Conservation (phyloP, 225 moss, liverwort and hornwort species). For the Pleurozium schreberi region DNA sequence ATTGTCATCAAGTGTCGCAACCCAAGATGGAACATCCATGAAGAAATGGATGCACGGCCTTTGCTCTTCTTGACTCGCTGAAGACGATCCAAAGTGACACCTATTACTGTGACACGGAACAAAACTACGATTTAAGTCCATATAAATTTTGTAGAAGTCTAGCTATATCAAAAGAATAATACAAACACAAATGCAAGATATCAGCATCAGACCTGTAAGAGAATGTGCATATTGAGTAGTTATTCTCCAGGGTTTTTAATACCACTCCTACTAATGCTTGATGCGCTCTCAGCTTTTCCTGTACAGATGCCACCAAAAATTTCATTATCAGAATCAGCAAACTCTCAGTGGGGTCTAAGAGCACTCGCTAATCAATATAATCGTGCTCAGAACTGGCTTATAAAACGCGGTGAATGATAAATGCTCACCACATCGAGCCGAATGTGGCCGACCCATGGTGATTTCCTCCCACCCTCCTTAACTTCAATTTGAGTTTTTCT, state of each 20-base stretch:
- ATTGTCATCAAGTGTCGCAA: neutral
- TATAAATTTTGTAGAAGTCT: neutral
- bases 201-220: slow-evolving; percentile 34
- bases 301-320: slow-evolving; percentile 3
- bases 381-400: neutral
- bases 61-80: slow-evolving; percentile 7
- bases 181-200: neutral
- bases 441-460: slow-evolving; percentile 79
- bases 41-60: slow-evolving; percentile 64
- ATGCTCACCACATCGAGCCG: slow-evolving; percentile 50
- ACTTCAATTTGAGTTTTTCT: slow-evolving; percentile 13
- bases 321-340: neutral
- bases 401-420: neutral
- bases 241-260: slow-evolving; percentile 3
- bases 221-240: slow-evolving; percentile 11
- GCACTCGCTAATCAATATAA: neutral
- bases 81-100: slow-evolving; percentile 15
- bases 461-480: slow-evolving; percentile 39
- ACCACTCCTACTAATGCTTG: slow-evolving; percentile 9
- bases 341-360: neutral
- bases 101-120: slow-evolving; percentile 14
- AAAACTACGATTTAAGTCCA: neutral
- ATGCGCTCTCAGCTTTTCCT: slow-evolving; percentile 35
- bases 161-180: neutral
- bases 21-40: slow-evolving; percentile 2